Conservation (phyloP, 2,329 filamentous ascomycete genomes). For the Penicillium sp. region DNA sequence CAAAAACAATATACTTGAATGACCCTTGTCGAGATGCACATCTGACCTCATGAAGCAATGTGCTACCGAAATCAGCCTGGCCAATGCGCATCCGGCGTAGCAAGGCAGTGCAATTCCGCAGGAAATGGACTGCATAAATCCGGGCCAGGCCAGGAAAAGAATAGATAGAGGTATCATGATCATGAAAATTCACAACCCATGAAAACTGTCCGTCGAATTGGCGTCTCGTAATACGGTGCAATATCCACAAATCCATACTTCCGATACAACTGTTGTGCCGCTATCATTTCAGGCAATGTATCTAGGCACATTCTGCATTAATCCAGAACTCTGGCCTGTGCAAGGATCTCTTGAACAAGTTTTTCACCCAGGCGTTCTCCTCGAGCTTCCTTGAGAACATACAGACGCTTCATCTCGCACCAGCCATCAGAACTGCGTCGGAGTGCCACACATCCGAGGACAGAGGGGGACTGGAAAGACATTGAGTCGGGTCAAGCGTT, state of each 20-base stretch:
- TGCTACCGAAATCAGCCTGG: slow-evolving; percentile 24
- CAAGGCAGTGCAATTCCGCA: slow-evolving; percentile 28
- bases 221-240: slow-evolving; percentile 56
- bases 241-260: slow-evolving; percentile 53
- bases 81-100: slow-evolving; percentile 25
- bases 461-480: neutral
- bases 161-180: neutral
- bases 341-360: slow-evolving; percentile 48
- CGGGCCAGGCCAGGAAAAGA: neutral
- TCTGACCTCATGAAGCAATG: slow-evolving; percentile 23
- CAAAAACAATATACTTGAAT: neutral
- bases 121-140: slow-evolving; percentile 22
- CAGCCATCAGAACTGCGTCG: slow-evolving; percentile 32
- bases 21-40: no score
- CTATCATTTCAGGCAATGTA: slow-evolving; percentile 54
- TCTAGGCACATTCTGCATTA: slow-evolving; percentile 57
- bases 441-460: slow-evolving; percentile 53
- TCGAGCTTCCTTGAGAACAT: slow-evolving; percentile 49
- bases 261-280: slow-evolving; percentile 51
- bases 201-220: slow-evolving; percentile 54
- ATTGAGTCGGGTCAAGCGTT: neutral
- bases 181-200: slow-evolving; percentile 35
- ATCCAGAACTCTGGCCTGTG: slow-evolving; percentile 46
- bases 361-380: slow-evolving; percentile 51
- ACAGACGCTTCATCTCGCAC: slow-evolving; percentile 61